Base-by-base conservation (phyloP, 257 asterid genomes). In the Salvia hispanica region DNA sequence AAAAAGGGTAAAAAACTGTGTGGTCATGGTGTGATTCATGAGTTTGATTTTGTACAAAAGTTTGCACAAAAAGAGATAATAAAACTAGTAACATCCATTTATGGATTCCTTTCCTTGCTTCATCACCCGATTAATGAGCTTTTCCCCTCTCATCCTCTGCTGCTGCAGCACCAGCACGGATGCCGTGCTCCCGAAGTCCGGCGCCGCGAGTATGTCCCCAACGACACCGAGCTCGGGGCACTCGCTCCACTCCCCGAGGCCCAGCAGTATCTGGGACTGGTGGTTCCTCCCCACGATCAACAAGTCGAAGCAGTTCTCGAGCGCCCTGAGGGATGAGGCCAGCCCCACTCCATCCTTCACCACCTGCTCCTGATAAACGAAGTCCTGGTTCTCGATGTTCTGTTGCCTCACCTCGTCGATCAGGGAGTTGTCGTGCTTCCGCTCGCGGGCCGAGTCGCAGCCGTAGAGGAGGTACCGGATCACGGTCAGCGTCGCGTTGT, bases 121-220 rank as follows among this genome's bases (percentile, higher is more conserved):
- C 36, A 66, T 34, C 66, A 71, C 40, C 60, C 85, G 76, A 54
- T 66, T 77, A 3, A 58, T 72, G 45, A 83, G 48, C 71, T 82
- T 85, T 2, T 81, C 86, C n/a, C 81, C 83, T 1, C 72, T 71
- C 9, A 78, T 6, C 44, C 75, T 81, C 64, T 91, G 96, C 70
- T 91, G 98, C 51, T 89, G 96, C 74, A 91, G 78, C 73, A 89
- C 98, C 81, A 91, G 76, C 60, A 91, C 78, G 0, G 98, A 89
- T 3, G 98, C 82, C 4, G 85, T 78, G 62, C 79, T 75, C 0
- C 83, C 80, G 6, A 80, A 72, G 66, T 91, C 98, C 25, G 80
- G 44, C 16, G 91, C 83, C 4, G 98, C 84, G 50, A 91, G 47
- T 3, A 91, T 70, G 42, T 91, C 98, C 8, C 95, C 98, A 4